Conservation (phyloP, 179 eudicot genomes). For the Silene coronaria region DNA sequence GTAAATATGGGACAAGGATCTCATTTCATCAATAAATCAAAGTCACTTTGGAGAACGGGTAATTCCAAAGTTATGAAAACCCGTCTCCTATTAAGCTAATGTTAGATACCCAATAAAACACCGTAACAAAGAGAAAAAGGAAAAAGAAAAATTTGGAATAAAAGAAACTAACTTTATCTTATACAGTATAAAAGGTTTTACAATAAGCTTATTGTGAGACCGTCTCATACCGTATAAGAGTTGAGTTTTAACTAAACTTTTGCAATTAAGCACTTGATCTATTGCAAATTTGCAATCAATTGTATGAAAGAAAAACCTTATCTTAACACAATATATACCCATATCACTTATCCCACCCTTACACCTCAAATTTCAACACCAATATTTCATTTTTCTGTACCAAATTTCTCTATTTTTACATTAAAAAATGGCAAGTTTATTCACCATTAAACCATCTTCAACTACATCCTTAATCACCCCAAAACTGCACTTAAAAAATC, state of each 20-base stretch:
- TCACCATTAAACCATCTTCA: slow-evolving; percentile 25
- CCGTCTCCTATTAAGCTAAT: no score
- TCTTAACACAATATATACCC: slow-evolving; percentile 4
- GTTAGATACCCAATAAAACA: no score
- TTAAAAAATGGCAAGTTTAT: slow-evolving; percentile 33
- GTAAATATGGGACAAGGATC: no score
- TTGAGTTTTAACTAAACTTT: no score
- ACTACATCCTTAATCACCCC: slow-evolving; percentile 24
- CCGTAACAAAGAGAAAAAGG: no score
- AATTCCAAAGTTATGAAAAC: no score
- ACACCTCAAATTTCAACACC: neutral
- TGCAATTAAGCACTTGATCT: neutral
- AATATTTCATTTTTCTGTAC: neutral
- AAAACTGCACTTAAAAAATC: slow-evolving; percentile 8
- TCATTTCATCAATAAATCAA: no score
- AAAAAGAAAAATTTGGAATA: no score
- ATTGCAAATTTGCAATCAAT: neutral
- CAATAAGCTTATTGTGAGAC: neutral
- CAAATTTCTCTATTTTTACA: neutral
- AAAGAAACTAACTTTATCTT: no score
- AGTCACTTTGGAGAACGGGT: no score
- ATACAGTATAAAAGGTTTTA: no score
- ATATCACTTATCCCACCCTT: slow-evolving; percentile 4
- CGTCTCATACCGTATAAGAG: no score
- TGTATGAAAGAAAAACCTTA: neutral